Evolutionary conservation across 768 basidiomycete species (phyloP).

Genomic region (Inosperma sp.): DNA sequence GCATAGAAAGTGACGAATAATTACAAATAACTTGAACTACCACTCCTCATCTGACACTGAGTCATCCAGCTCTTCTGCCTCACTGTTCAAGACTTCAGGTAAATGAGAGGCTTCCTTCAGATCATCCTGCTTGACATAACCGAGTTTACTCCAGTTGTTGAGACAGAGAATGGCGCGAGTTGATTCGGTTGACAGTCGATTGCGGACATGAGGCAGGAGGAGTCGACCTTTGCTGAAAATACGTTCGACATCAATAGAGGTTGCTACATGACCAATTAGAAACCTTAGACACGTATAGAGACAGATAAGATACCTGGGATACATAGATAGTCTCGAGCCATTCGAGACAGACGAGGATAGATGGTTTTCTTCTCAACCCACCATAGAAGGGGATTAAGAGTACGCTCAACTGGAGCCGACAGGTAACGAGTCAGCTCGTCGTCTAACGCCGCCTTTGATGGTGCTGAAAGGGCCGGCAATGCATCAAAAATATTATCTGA

Average conservation of each 20-base stretch:
- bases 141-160: not conserved
- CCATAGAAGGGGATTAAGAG: constrained; percentile 5
- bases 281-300: too few relatives aligned
- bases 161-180: not conserved
- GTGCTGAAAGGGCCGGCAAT: not conserved
- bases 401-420: not conserved
- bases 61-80: not conserved
- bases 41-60: not conserved
- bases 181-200: not conserved
- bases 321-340: constrained; percentile 11
- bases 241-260: not conserved
- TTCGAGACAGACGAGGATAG: constrained; percentile 10
- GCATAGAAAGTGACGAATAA: not conserved
- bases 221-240: not conserved
- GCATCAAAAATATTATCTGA: not conserved
- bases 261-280: not conserved
- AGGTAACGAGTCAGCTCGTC: constrained; percentile 1
- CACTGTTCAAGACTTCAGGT: not conserved
- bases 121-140: not conserved
- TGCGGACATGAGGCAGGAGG: not conserved
- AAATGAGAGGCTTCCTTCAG: not conserved
- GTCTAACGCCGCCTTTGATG: not conserved
- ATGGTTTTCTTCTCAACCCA: constrained; percentile 7
- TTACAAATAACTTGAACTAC: not conserved
- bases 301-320: constrained; percentile 19